phyloP scores from a whole-genome alignment of 345 rosid genomes.

The Turritis glabra region DNA sequence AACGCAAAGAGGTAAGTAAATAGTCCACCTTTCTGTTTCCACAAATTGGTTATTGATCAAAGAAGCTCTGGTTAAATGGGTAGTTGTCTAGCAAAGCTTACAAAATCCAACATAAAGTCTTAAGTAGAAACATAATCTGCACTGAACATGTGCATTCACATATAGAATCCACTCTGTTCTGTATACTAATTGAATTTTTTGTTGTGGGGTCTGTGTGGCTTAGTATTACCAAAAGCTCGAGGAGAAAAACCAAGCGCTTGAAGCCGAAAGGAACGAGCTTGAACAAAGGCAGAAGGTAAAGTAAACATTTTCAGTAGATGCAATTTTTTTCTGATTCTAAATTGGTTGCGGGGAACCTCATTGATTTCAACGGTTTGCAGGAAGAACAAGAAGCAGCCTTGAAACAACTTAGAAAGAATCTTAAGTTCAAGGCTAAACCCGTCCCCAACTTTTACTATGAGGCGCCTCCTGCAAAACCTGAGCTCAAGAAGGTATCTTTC shows the following conservation, averaged over 20 bases:
- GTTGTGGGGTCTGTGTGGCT: constrained; percentile 16
- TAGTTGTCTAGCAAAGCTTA: too few relatives aligned
- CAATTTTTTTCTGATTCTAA: constrained; percentile 7
- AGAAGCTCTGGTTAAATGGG: too few relatives aligned
- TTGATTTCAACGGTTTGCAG: constrained; percentile 34
- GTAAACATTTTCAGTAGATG: background rate
- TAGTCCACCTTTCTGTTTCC: background rate
- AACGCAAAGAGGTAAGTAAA: constrained; percentile 74
- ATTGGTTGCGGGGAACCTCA: background rate
- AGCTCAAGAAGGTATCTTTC: constrained; percentile 76
- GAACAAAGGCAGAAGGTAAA: constrained; percentile 81
- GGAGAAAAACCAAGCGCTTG: constrained; percentile 80
- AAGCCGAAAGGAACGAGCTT: constrained; percentile 70
- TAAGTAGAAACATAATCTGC: too few relatives aligned
- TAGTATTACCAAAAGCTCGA: constrained; percentile 84
- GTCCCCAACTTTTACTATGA: constrained; percentile 94
- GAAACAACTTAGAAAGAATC: constrained; percentile 81
- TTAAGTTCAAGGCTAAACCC: constrained; percentile 85
- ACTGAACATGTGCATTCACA: too few relatives aligned
- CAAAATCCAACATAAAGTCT: too few relatives aligned
- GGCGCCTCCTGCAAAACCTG: constrained; percentile 77
- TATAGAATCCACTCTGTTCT: constrained; percentile 10
- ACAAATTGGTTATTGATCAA: background rate
- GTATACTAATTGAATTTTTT: background rate
- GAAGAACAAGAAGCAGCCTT: constrained; percentile 97